A percentile compares a stretch with the other conserved stretches of the same genome.
phyloP scores from a whole-genome alignment of 257 asterid genomes.

The Przewalskia tangutica region DNA sequence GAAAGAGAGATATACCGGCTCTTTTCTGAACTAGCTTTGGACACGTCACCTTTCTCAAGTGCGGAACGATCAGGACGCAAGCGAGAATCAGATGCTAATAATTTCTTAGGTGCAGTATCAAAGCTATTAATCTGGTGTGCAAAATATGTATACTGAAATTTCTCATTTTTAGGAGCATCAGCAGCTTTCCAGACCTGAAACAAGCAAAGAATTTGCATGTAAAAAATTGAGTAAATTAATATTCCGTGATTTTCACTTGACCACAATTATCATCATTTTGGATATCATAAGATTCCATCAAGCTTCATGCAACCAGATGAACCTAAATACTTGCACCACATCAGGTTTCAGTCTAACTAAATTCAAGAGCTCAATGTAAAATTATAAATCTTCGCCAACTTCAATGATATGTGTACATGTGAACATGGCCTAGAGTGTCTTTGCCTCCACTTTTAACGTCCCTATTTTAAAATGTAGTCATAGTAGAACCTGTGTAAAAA shows the following conservation, averaged over 20 bases:
- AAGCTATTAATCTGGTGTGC: slow-evolving; percentile 94
- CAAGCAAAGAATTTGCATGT: not conserved
- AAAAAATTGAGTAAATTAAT: not conserved
- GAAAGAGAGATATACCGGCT: slow-evolving; percentile 58
- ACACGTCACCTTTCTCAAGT: slow-evolving; percentile 89
- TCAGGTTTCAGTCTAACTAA: not conserved
- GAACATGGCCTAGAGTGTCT: not conserved
- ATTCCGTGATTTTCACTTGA: not conserved
- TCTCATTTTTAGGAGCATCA: slow-evolving; percentile 61
- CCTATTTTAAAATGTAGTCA: not conserved
- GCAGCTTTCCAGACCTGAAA: slow-evolving; percentile 83
- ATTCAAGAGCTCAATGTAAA: not conserved
- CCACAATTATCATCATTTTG: not conserved
- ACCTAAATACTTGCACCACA: not conserved
- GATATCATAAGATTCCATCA: not conserved
- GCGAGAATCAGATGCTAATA: slow-evolving; percentile 91
- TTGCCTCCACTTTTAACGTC: not conserved
- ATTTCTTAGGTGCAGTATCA: slow-evolving; percentile 84
- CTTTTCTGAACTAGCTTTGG: slow-evolving; percentile 84
- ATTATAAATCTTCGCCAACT: not conserved
- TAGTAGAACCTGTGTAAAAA: not conserved
- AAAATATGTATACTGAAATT: slow-evolving; percentile 80
- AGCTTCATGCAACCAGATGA: not conserved
- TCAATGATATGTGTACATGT: not conserved
- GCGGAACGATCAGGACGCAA: slow-evolving; percentile 95